Conservation (phyloP, 2,329 filamentous ascomycete genomes). For the Reticulascus tulasneorum region DNA sequence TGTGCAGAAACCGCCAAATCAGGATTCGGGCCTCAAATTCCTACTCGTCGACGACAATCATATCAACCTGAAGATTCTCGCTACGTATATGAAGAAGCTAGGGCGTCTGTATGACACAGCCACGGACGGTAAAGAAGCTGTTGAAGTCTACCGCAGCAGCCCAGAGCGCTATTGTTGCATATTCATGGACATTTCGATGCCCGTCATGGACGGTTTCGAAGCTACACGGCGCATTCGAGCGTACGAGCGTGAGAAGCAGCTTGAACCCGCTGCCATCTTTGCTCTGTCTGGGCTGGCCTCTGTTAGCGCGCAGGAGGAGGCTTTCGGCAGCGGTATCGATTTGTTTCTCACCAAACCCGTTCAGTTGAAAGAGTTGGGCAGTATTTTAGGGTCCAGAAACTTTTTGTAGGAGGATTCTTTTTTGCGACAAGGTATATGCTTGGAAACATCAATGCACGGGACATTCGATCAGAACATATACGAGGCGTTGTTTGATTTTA, state of each 20-base stretch:
- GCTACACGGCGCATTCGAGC: constrained; percentile 46
- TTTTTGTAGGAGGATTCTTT: constrained; percentile 1
- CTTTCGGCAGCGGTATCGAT: constrained; percentile 49
- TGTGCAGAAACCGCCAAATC: too few species aligned
- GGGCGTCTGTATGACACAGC: constrained; percentile 24
- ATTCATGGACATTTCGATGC: constrained; percentile 54
- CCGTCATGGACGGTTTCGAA: constrained; percentile 50
- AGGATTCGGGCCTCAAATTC: too few species aligned
- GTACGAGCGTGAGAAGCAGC: constrained; percentile 38
- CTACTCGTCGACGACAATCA: constrained; percentile 38
- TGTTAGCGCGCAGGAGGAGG: constrained; percentile 46
- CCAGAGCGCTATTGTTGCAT: constrained; percentile 23
- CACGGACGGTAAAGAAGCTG: constrained; percentile 28
- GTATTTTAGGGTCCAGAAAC: constrained; percentile 2
- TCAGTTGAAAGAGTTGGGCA: constrained; percentile 33
- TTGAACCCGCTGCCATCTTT: constrained; percentile 42
- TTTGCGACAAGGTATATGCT: too few species aligned
- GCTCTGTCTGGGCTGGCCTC: constrained; percentile 51
- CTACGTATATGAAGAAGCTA: constrained; percentile 30
- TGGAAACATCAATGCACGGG: too few species aligned
- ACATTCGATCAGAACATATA: too few species aligned
- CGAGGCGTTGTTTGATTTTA: too few species aligned
- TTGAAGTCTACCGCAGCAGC: constrained; percentile 22
- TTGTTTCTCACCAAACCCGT: constrained; percentile 54
- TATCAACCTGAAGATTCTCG: constrained; percentile 33